phyloP scores from a whole-genome alignment of 1,284 basidiomycete genomes.

The Volvariella surrecta region DNA sequence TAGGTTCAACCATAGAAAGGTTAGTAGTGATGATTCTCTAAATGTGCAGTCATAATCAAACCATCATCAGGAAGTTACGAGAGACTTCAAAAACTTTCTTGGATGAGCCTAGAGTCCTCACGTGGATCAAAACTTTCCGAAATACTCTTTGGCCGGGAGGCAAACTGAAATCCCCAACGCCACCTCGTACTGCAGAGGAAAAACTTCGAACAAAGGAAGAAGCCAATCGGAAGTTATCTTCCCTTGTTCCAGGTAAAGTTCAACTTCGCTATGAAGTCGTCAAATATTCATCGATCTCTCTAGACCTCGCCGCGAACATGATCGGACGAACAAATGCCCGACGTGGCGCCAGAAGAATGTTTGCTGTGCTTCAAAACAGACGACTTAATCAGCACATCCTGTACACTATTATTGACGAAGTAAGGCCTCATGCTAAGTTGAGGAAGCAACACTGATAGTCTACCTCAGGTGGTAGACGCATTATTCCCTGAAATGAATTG shows the following conservation, averaged over 20 bases:
- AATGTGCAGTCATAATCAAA: conserved; percentile 4
- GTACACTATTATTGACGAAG: conserved; percentile 85
- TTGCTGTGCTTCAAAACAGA: conserved; percentile 88
- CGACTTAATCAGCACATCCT: conserved; percentile 89
- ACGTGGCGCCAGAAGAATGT: conserved; percentile 83
- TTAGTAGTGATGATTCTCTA: conserved; percentile 23
- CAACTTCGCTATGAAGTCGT: neutral
- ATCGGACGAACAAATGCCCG: conserved; percentile 92
- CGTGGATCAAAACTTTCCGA: conserved; percentile 58
- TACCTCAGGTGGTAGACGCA: conserved; percentile 45
- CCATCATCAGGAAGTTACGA: conserved; percentile 66
- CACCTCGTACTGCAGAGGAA: conserved; percentile 72
- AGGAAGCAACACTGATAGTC: conserved; percentile 2
- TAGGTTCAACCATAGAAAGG: conserved; percentile 94
- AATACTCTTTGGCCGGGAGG: conserved; percentile 82
- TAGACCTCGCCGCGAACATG: conserved; percentile 92
- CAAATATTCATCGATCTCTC: neutral
- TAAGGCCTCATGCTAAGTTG: conserved; percentile 22
- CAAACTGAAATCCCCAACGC: conserved; percentile 48
- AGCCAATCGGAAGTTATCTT: conserved; percentile 81
- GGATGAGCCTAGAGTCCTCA: conserved; percentile 61
- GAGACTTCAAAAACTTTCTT: conserved; percentile 62
- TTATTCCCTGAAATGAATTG: conserved; percentile 46
- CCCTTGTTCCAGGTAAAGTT: conserved; percentile 76
- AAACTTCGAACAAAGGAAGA: conserved; percentile 74